A percentile compares a stretch with the other conserved stretches of the same genome.
Evolutionary conservation across 2,329 filamentous ascomycete species (phyloP).

Genomic region (Tolypocladium capitatum): DNA sequence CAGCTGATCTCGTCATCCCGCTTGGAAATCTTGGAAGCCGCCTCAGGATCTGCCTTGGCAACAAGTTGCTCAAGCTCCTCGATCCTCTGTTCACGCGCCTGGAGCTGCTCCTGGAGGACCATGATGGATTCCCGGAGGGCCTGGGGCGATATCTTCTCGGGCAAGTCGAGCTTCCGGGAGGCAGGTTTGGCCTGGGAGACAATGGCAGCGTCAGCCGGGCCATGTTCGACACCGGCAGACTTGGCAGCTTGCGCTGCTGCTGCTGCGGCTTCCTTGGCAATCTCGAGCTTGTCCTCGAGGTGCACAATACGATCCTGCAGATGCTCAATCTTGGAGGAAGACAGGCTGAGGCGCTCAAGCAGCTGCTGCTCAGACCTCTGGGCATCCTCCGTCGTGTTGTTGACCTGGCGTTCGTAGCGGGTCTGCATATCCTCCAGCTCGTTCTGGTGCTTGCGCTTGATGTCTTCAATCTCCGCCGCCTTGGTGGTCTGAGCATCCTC

Average conservation of each 20-base stretch:
- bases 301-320: slow-evolving; percentile 74
- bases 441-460: slow-evolving; percentile 48
- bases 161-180: slow-evolving; percentile 35
- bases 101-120: slow-evolving; percentile 90
- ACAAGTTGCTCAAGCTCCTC: slow-evolving; percentile 71
- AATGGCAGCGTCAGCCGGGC: slow-evolving; percentile 7
- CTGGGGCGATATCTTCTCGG: slow-evolving; percentile 86
- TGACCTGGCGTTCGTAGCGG: slow-evolving; percentile 61
- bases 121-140: slow-evolving; percentile 91
- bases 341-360: slow-evolving; percentile 66
- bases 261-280: slow-evolving; percentile 74
- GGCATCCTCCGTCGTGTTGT: slow-evolving; percentile 66
- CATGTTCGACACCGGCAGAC: slow-evolving; percentile 32
- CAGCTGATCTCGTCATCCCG: slow-evolving; percentile 89
- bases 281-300: slow-evolving; percentile 80
- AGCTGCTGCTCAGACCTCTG: slow-evolving; percentile 69
- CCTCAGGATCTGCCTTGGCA: slow-evolving; percentile 58
- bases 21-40: slow-evolving; percentile 72
- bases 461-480: slow-evolving; percentile 37
- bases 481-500: slow-evolving; percentile 66
- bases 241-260: slow-evolving; percentile 69
- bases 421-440: slow-evolving; percentile 62
- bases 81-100: slow-evolving; percentile 81
- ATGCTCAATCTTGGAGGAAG: slow-evolving; percentile 72
- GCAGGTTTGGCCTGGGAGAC: slow-evolving; percentile 10